A percentile compares a stretch with the other conserved stretches of the same genome.
phyloP scores from a whole-genome alignment of 768 basidiomycete genomes.

The Chlorophyllum brunneum region DNA sequence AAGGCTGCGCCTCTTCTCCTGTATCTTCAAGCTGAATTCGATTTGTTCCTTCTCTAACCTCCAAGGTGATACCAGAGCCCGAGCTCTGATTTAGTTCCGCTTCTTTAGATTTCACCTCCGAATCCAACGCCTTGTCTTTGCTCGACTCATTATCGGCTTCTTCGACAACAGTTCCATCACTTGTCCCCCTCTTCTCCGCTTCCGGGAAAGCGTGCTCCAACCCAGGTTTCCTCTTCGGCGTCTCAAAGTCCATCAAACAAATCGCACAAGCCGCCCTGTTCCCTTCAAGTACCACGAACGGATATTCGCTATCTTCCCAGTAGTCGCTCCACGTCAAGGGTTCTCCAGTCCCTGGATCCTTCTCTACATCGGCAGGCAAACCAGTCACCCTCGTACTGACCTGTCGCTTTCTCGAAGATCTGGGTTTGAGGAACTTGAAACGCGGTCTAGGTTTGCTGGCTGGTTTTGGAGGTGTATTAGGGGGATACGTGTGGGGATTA shows the following conservation, averaged over 20 bases:
- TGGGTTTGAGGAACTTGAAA: slow-evolving; percentile 48
- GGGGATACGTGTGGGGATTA: slow-evolving; percentile 59
- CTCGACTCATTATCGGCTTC: not conserved
- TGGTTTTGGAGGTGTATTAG: slow-evolving; percentile 33
- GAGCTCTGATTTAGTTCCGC: not conserved
- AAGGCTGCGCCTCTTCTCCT: slow-evolving; percentile 71
- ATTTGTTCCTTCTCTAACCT: slow-evolving; percentile 22
- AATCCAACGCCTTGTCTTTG: not conserved
- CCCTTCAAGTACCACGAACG: slow-evolving; percentile 77
- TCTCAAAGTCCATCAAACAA: slow-evolving; percentile 82
- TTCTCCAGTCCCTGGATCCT: slow-evolving; percentile 15
- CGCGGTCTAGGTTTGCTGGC: slow-evolving; percentile 34
- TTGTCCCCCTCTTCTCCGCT: not conserved
- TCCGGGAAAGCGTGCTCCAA: not conserved
- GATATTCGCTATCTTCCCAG: slow-evolving; percentile 75
- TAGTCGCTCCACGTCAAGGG: slow-evolving; percentile 68
- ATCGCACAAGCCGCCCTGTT: slow-evolving; percentile 85
- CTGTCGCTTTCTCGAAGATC: slow-evolving; percentile 20
- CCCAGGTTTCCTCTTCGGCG: slow-evolving; percentile 42
- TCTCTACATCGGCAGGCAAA: slow-evolving; percentile 13
- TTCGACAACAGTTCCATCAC: not conserved
- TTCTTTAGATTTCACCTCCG: not conserved
- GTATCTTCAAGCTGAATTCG: slow-evolving; percentile 55
- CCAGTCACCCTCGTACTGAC: slow-evolving; percentile 3
- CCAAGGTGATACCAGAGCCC: slow-evolving; percentile 3